Evolutionary conservation across 116 monocot genomes (phyloP).

Genomic region (Iris pallida): DNA sequence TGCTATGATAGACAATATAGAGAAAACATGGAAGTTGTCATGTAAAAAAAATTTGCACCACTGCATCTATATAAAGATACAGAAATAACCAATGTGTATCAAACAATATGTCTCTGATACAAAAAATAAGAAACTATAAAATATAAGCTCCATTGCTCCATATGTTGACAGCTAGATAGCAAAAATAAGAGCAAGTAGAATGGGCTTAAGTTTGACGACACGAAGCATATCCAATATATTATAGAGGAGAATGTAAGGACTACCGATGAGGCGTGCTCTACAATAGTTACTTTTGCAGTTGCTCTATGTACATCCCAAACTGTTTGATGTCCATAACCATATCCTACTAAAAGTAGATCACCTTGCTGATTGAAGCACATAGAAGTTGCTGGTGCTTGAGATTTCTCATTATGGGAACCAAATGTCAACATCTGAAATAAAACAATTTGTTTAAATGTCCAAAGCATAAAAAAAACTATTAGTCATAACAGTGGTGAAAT

Average conservation of each 20-base stretch:
- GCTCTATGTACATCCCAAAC: conserved; percentile 90
- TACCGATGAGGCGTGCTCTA: conserved; percentile 74
- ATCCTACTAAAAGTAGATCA: conserved; percentile 90
- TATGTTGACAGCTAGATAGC: too few relatives aligned
- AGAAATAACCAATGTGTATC: too few relatives aligned
- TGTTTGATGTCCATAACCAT: conserved; percentile 82
- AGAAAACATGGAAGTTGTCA: too few relatives aligned
- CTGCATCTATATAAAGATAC: too few relatives aligned
- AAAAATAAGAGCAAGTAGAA: too few relatives aligned
- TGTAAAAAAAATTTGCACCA: too few relatives aligned
- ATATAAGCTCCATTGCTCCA: too few relatives aligned
- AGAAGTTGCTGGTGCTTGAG: conserved; percentile 70
- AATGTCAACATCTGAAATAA: conserved; percentile 68
- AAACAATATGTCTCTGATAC: too few relatives aligned
- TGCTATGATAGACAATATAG: too few relatives aligned
- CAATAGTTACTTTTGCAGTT: conserved; percentile 60
- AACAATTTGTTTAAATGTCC: conserved; percentile 8
- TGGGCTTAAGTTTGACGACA: too few relatives aligned
- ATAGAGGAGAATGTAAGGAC: conserved; percentile 79
- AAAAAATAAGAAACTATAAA: too few relatives aligned
- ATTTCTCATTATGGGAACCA: conserved; percentile 64
- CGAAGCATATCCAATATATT: too few relatives aligned
- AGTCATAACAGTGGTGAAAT: background rate
- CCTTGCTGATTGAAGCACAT: conserved; percentile 98
- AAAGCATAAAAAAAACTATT: conserved; percentile 6